Evolutionary conservation across 2,329 filamentous ascomycete species (phyloP), one percentile per base, ranked within the genome.

Genomic region (Meredithiella fracta): DNA sequence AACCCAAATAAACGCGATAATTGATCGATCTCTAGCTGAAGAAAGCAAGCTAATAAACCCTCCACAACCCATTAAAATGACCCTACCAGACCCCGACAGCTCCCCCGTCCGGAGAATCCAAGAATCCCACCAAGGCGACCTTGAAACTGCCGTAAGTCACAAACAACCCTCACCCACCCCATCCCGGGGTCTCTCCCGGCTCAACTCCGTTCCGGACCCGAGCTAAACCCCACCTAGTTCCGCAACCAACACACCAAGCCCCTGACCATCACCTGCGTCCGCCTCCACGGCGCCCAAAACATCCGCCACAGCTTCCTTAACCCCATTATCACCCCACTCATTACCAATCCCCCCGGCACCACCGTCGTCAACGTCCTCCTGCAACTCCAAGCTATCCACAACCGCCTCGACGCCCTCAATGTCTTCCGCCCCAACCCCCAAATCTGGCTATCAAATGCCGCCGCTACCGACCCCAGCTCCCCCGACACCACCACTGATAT

Each of bases 291-390:
- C 65, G 88, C 87, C 47, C 77, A 78, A 59, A 82, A 92, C 65
- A 95, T 91, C n/a, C 80, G 92, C 60, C 78, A 79, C 63, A 75
- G 77, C 60, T 96, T 98, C 68, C 80, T 98, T 55, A 79, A 94
- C 66, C 80, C 82, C 37, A 74, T 96, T 58, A 82, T 97, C 68
- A 72, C 81, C 57, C 89, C 91, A 5, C 69, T 96, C 7, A 73
- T 97, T 53, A 77, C 81, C 63, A 72, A 73, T 20, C 77, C 78
- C 40, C 40, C 52, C 17, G 34, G 42, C 25, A 91, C 87, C 54
- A 95, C 88, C 0, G 75, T 98, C 15, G 79, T 82, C 53, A 87
- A 94, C 63, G 85, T 88, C 53, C 72, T 96, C 57, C 73, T 75
- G 54, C 84, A 85, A 65, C 73, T 96, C 37, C 80, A 84, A 47